These are phyloP conservation scores for Cladosporium sp. DNA, from an alignment of 2,329 filamentous ascomycete species.

Conservation along the genomic window DNA sequence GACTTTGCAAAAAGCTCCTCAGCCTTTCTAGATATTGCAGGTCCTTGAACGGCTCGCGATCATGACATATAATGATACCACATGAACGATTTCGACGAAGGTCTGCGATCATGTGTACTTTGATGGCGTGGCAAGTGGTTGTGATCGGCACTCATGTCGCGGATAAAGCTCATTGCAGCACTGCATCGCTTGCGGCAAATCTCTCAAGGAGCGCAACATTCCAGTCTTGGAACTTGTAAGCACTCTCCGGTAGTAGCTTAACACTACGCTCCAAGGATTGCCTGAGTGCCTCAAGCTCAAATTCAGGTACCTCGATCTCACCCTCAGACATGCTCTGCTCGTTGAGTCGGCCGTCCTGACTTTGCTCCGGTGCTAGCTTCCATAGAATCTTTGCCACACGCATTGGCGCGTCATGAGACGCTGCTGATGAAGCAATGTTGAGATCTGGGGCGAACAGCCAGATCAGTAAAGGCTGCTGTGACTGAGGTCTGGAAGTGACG, in stretches of 20 bases:
- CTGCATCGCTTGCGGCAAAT: slow-evolving; percentile 38
- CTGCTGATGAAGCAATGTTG: slow-evolving; percentile 48
- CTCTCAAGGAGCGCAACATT: slow-evolving; percentile 59
- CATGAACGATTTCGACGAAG: neutral
- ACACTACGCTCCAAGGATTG: slow-evolving; percentile 38
- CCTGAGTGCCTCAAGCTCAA: slow-evolving; percentile 38
- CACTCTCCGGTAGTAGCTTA: slow-evolving; percentile 49
- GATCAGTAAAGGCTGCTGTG: slow-evolving; percentile 27
- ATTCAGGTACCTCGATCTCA: slow-evolving; percentile 23
- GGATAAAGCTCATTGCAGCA: neutral
- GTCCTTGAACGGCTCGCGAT: neutral
- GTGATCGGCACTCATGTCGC: neutral
- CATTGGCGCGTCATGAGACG: slow-evolving; percentile 32
- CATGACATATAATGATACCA: neutral
- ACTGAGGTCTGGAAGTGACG: slow-evolving; percentile 44
- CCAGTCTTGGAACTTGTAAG: slow-evolving; percentile 62
- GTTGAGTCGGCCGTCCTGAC: slow-evolving; percentile 16
- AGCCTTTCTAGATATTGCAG: neutral
- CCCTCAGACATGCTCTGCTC: slow-evolving; percentile 21
- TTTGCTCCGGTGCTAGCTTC: slow-evolving; percentile 17
- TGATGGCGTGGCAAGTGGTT: too few species aligned
- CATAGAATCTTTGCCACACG: slow-evolving; percentile 59
- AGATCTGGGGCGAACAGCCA: slow-evolving; percentile 61
- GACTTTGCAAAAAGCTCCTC: neutral
- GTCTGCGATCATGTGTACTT: too few species aligned